phyloP scores from a whole-genome alignment of 2,329 filamentous ascomycete genomes.

The Monosporascus sp. region DNA sequence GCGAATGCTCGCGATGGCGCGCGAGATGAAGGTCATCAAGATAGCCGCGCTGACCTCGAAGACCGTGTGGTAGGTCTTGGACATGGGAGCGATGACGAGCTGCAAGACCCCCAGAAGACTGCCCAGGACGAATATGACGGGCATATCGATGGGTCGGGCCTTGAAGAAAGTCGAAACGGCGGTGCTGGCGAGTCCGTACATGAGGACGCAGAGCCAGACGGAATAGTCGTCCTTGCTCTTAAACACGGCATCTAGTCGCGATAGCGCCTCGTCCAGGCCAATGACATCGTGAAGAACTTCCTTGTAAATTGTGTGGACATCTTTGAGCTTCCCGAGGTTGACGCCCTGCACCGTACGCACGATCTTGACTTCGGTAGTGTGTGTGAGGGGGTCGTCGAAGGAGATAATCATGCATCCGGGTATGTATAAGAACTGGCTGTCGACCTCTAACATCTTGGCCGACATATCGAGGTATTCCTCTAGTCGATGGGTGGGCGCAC shows the following conservation, averaged over 20 bases:
- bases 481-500: conserved; percentile 83
- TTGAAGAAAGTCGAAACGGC: conserved; percentile 70
- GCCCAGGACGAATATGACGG: conserved; percentile 65
- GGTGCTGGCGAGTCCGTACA: conserved; percentile 69
- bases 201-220: conserved; percentile 48
- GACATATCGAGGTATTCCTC: conserved; percentile 93
- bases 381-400: conserved; percentile 67
- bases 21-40: conserved; percentile 56
- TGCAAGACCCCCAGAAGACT: conserved; percentile 66
- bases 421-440: conserved; percentile 84
- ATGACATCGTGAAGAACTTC: conserved; percentile 58
- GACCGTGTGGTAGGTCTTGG: conserved; percentile 62
- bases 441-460: conserved; percentile 80
- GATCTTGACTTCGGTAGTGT: conserved; percentile 63
- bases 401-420: conserved; percentile 93
- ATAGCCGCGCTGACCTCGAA: conserved; percentile 60
- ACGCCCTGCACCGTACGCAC: conserved; percentile 54
- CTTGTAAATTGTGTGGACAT: conserved; percentile 59
- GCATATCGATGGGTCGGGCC: conserved; percentile 66
- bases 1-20: conserved; percentile 57
- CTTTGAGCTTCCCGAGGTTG: conserved; percentile 56
- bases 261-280: conserved; percentile 52
- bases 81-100: conserved; percentile 62
- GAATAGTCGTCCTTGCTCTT: conserved; percentile 50
- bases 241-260: conserved; percentile 49